Evolutionary conservation across 306 rosid genomes (phyloP), one percentile per base, ranked within the genome.

Genomic region (Rubus parviflorus): DNA sequence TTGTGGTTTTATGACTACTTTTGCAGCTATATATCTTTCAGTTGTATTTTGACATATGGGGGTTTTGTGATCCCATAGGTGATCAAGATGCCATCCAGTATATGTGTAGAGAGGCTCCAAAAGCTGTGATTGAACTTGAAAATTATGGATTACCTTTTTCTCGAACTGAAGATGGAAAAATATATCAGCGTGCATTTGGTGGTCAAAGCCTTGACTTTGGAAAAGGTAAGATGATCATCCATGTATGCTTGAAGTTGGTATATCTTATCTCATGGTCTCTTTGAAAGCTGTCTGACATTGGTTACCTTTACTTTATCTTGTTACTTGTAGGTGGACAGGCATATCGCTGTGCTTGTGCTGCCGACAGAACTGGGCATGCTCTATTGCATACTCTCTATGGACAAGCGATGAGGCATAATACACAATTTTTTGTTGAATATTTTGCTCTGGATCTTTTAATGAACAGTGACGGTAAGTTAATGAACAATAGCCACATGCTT

Each of bases 71-170:
- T 80, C 49, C 30, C 72, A 15, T 77, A 94, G 98, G 98, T 78
- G 98, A 94, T 83, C 98, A 91, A 83, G 98, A 94, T 87, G 98
- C 98, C 77, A 90, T 94, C 87, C 97, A 91, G 82, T 91, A 94
- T 77, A 88, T 94, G 98, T 91, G 97, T 72, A 86, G 98, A 79
- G 98, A 94, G 79, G 97, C 98, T 53, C 98, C 98, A 30, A 91
- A 94, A 85, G 96, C 98, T 7, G 97, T 94, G 69, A 94, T 93
- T 74, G 98, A 93, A 78, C 93, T 90, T 66, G 97, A 93, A 81
- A 90, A 90, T 84, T 93, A 93, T 83, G 98, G 98, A 63, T 78
- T 93, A 49, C 98, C 98, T 70, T 93, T 93, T 84, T 93, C 94
- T 74, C 81, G 91, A 72, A 93, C 98, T 37, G 97, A 93, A 81